Evolutionary conservation across 495 filamentous ascomycete species (phyloP), one percentile per base, ranked within the genome.

Genomic region (Neurospora sp.): DNA sequence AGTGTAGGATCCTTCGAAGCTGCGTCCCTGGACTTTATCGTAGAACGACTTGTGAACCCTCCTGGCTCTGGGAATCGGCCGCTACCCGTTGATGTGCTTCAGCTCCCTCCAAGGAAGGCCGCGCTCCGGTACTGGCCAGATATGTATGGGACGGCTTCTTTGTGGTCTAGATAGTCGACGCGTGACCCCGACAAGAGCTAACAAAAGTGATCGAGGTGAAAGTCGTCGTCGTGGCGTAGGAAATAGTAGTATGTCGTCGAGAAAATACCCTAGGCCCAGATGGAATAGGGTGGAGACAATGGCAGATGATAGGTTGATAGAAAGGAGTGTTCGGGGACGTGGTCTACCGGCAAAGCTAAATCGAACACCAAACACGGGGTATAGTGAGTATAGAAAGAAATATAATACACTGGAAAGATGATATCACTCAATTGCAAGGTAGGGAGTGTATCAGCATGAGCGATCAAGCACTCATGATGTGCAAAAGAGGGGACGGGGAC

Each of bases 181-280:
- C 27, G 53, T 66, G 53, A 66, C 27, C 12, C 53, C 27, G 6
- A 14, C 27, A 66, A 35, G 27, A 3, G 53, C 53, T 14, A 61
- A 61, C 12, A 61, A 18, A 61, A 27, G 27, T 27, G 27, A 35
- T 18, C 27, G 27, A 35, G 14, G 12, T 66, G 27, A 37, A 35
- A 9, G 9, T 22, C 20, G 27, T 31, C 12, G 22, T 66, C 53
- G 53, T 35, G 53, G 53, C 72, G 73, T 53, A 71, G 69, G 75
- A 75, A 70, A 35, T 40, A 38, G 38, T 35, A 41, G 20, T 69
- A 40, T 61, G 68, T 53, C 69, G 71, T 70, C 73, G 35, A 73
- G 71, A 73, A 70, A 18, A 44, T 71, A 42, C 71, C 71, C n/a
- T 69, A 9, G 11, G n/a, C 73, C 53, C 37, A 68, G 22, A 42